These are phyloP conservation scores for Eucalyptus sp. DNA, from an alignment of 345 rosid species.

Conservation along the genomic window DNA sequence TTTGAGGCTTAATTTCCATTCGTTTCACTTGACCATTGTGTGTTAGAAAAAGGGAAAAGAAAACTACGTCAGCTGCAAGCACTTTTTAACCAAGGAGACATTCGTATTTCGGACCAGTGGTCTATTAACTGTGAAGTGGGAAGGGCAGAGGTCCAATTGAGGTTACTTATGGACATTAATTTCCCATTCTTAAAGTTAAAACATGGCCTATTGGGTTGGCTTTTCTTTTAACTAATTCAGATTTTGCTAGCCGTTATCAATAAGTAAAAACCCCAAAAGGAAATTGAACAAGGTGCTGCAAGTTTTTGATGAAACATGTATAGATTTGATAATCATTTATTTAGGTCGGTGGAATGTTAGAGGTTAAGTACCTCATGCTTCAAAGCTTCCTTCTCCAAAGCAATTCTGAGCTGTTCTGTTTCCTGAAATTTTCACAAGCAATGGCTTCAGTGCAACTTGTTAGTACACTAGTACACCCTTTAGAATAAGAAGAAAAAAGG, in stretches of 20 bases:
- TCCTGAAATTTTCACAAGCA: constrained; percentile 22
- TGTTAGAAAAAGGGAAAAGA: background rate
- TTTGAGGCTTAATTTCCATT: background rate
- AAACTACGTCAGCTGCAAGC: background rate
- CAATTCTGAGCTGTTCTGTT: constrained; percentile 31
- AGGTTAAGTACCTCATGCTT: constrained; percentile 29
- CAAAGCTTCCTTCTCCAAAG: constrained; percentile 32
- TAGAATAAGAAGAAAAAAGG: background rate
- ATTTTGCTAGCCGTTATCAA: background rate
- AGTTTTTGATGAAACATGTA: background rate
- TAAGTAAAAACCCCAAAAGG: background rate
- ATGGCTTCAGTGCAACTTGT: background rate
- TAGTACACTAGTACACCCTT: background rate
- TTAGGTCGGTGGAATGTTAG: background rate
- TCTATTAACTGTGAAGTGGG: background rate
- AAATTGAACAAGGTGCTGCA: background rate
- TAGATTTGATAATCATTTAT: background rate
- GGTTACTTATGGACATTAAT: background rate
- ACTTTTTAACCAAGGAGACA: background rate
- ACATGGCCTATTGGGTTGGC: background rate
- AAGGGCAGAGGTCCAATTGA: background rate
- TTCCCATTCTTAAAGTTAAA: background rate
- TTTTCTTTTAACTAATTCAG: background rate
- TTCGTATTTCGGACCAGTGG: background rate
- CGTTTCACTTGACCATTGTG: background rate